These are phyloP conservation scores for Pochonia chlamydosporia DNA, from an alignment of 2,329 filamentous ascomycete species.

Conservation along the genomic window DNA sequence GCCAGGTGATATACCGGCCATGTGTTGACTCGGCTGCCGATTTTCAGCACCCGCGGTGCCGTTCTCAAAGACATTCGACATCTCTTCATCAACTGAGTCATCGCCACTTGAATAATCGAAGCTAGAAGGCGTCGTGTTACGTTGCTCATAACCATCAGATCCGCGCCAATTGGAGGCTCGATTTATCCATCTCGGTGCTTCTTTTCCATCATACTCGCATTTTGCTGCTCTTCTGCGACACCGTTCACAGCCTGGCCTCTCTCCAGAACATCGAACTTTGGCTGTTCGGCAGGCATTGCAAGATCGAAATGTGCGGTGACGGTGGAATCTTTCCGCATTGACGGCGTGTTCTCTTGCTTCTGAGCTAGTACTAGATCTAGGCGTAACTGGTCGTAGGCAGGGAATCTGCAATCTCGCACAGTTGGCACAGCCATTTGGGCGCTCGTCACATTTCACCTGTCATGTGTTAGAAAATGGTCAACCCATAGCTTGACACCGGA, in stretches of 20 bases:
- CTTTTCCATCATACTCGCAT: not conserved
- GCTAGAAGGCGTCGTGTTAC: no score
- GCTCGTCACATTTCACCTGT: conserved; percentile 16
- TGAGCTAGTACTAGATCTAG: not conserved
- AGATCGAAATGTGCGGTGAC: conserved; percentile 1
- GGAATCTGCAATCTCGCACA: conserved; percentile 11
- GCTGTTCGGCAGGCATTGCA: conserved; percentile 6
- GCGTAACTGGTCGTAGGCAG: not conserved
- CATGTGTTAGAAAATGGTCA: no score
- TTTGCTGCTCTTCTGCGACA: not conserved
- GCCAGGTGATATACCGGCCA: no score
- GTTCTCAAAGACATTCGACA: no score
- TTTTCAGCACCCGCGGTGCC: no score
- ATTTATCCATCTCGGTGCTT: not conserved
- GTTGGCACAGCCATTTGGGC: conserved; percentile 10
- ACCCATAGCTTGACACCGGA: no score
- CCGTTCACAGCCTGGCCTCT: conserved; percentile 3
- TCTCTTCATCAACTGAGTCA: no score
- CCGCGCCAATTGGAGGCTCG: not conserved
- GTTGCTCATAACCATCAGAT: no score
- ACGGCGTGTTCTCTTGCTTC: not conserved
- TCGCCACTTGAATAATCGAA: no score
- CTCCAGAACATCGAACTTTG: conserved; percentile 6
- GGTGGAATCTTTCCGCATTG: not conserved
- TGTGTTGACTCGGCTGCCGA: no score